Evolutionary conservation across 2,329 filamentous ascomycete genomes (phyloP).

Genomic region (Alternaria brassicae): DNA sequence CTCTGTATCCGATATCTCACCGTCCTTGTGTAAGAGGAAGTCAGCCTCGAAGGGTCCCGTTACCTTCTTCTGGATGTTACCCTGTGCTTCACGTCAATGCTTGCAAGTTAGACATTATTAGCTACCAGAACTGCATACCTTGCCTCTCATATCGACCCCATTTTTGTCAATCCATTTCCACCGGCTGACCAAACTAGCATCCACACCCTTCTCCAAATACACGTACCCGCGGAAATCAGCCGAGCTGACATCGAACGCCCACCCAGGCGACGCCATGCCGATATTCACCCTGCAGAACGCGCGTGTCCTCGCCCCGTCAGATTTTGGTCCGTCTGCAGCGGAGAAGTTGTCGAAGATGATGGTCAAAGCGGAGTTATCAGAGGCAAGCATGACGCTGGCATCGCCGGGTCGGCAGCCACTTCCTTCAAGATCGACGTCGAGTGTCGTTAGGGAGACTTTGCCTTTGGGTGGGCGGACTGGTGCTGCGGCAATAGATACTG

Average conservation of each 20-base stretch:
- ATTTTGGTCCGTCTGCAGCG: slow-evolving; percentile 35
- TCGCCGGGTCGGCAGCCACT: slow-evolving; percentile 31
- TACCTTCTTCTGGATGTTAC: slow-evolving; percentile 34
- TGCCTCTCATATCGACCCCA: slow-evolving; percentile 33
- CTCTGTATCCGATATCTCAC: slow-evolving; percentile 29
- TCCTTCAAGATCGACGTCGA: slow-evolving; percentile 34
- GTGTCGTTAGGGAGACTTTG: slow-evolving; percentile 17
- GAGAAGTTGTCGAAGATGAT: slow-evolving; percentile 37
- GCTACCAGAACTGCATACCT: slow-evolving; percentile 19
- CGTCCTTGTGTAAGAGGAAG: slow-evolving; percentile 36
- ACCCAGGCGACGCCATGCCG: slow-evolving; percentile 31
- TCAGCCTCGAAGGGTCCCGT: slow-evolving; percentile 31
- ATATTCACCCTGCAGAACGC: slow-evolving; percentile 38
- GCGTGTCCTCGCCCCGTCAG: slow-evolving; percentile 23
- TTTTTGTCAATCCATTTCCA: slow-evolving; percentile 40
- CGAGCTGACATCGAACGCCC: slow-evolving; percentile 34
- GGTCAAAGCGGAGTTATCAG: slow-evolving; percentile 34
- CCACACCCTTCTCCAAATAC: slow-evolving; percentile 24
- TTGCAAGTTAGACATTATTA: background rate
- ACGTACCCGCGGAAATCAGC: slow-evolving; percentile 37
- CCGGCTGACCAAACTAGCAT: slow-evolving; percentile 32
- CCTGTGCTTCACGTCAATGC: slow-evolving; percentile 11
- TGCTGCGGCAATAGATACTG: background rate
- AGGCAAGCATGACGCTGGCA: slow-evolving; percentile 28
- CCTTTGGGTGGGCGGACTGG: slow-evolving; percentile 23